phyloP scores from a whole-genome alignment of 495 filamentous ascomycete genomes.

The Hyaloscypha variabilis region DNA sequence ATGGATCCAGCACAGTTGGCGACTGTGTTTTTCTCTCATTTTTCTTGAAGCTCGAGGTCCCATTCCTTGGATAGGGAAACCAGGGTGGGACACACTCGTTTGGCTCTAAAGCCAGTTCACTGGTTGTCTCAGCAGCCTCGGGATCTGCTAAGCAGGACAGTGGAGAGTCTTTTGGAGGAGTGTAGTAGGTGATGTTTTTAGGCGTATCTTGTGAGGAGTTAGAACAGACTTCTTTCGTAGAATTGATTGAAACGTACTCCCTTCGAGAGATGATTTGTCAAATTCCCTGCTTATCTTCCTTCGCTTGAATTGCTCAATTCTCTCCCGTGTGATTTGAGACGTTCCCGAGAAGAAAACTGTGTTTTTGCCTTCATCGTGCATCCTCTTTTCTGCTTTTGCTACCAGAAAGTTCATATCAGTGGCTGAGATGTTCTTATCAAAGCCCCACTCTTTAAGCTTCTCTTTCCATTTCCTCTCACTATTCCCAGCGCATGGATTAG shows the following conservation, averaged over 20 bases:
- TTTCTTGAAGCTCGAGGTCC: background rate
- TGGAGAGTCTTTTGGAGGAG: background rate
- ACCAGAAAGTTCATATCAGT: constrained; percentile 12
- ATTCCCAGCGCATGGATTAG: background rate
- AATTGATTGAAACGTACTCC: constrained; percentile 9
- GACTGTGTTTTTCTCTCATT: background rate
- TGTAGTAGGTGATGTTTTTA: constrained; percentile 14
- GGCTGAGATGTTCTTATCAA: constrained; percentile 16
- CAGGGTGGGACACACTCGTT: too few relatives aligned
- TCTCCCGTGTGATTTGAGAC: constrained; percentile 5
- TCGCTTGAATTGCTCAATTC: constrained; percentile 13
- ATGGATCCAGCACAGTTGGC: background rate
- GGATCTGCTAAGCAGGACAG: too few relatives aligned
- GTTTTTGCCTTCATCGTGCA: constrained; percentile 15
- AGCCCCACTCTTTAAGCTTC: constrained; percentile 20
- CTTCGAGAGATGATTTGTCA: background rate
- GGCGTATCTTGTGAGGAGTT: constrained; percentile 14
- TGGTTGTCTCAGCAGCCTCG: too few relatives aligned
- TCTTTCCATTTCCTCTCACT: constrained; percentile 22
- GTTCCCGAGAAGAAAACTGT: constrained; percentile 7
- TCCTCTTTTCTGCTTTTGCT: constrained; percentile 9
- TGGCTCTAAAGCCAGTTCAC: too few relatives aligned
- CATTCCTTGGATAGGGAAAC: too few relatives aligned
- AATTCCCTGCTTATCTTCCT: background rate
- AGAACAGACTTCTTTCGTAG: too few relatives aligned